Percentiles rank a stretch among this genome's conserved stretches.
Conservation (phyloP, 257 asterid genomes). For the Salvia miltiorrhiza region DNA sequence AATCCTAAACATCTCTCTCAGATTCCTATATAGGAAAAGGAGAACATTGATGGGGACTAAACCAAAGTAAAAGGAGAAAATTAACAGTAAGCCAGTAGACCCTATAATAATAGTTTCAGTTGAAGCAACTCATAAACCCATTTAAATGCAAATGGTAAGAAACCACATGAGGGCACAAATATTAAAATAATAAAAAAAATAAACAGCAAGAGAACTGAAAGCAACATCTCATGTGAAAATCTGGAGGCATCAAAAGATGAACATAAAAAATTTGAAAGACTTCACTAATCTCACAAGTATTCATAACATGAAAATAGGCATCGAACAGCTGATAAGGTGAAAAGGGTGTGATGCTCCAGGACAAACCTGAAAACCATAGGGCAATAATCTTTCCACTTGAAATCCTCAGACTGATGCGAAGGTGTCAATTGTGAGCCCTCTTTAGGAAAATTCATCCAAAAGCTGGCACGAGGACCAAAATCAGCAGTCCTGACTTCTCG, state of each 20-base stretch:
- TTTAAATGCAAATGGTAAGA: not conserved
- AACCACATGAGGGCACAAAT: not conserved
- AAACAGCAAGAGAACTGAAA: not conserved
- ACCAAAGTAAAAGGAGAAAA: not conserved
- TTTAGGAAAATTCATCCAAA: conserved; percentile 95
- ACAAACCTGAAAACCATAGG: conserved; percentile 97
- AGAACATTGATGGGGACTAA: conserved; percentile 15
- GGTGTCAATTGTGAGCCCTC: conserved; percentile 93
- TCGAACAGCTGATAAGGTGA: not conserved
- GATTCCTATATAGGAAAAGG: conserved; percentile 46
- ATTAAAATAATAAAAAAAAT: no score
- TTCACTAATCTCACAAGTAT: not conserved
- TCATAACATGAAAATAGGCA: not conserved
- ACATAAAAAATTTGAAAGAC: not conserved
- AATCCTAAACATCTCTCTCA: conserved; percentile 93
- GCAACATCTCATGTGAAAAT: not conserved
- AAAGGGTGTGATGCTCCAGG: conserved; percentile 2
- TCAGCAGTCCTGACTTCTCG: conserved; percentile 85
- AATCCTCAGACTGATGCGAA: conserved; percentile 89
- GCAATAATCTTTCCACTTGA: conserved; percentile 98
- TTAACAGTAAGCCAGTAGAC: not conserved
- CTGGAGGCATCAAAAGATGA: not conserved
- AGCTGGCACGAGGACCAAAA: conserved; percentile 86
- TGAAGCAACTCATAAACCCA: not conserved
- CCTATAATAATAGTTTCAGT: not conserved